These are phyloP conservation scores for Purpureocillium takamizusanense DNA, from an alignment of 2,329 filamentous ascomycete species.

Conservation along the genomic window DNA sequence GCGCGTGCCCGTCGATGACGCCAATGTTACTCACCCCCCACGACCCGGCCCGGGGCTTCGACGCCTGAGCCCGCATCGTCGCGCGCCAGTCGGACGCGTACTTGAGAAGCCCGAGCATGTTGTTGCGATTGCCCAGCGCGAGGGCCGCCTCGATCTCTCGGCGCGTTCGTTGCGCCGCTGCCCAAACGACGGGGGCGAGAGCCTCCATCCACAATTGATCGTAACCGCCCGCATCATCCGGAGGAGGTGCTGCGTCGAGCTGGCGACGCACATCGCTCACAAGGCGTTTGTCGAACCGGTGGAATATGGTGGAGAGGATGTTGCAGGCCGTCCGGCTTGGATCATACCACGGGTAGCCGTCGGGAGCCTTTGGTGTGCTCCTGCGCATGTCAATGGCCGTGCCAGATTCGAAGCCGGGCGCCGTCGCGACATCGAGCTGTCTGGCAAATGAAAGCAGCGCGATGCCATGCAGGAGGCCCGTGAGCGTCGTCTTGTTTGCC, in stretches of 20 bases:
- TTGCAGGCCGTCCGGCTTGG: conserved; percentile 9
- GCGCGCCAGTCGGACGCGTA: conserved; percentile 15
- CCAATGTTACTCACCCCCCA: conserved; percentile 19
- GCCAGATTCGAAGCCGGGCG: conserved; percentile 1
- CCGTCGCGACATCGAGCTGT: conserved; percentile 4
- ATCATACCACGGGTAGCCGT: conserved; percentile 1
- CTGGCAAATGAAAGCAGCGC: conserved; percentile 12
- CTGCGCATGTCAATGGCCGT: conserved; percentile 14
- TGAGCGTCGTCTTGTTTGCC: conserved; percentile 17
- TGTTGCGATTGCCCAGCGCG: conserved; percentile 12
- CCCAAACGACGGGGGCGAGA: conserved; percentile 15
- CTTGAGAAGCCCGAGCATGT: conserved; percentile 13
- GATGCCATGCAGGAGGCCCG: conserved; percentile 17
- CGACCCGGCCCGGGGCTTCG: conserved; percentile 12
- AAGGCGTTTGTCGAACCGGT: background rate
- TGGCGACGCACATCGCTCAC: background rate
- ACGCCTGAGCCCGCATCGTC: conserved; percentile 8
- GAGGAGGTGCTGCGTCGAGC: conserved; percentile 4
- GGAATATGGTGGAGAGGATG: conserved; percentile 5
- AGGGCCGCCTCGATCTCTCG: conserved; percentile 9
- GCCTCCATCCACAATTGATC: no score
- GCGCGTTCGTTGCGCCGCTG: conserved; percentile 4
- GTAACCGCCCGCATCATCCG: background rate
- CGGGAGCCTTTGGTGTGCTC: conserved; percentile 7
- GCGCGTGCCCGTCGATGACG: conserved; percentile 15